Percentiles rank a stretch among this genome's conserved stretches.
Evolutionary conservation across 352 stramenopile genomes (phyloP).

Genomic region (Globisporangium echinulatum): DNA sequence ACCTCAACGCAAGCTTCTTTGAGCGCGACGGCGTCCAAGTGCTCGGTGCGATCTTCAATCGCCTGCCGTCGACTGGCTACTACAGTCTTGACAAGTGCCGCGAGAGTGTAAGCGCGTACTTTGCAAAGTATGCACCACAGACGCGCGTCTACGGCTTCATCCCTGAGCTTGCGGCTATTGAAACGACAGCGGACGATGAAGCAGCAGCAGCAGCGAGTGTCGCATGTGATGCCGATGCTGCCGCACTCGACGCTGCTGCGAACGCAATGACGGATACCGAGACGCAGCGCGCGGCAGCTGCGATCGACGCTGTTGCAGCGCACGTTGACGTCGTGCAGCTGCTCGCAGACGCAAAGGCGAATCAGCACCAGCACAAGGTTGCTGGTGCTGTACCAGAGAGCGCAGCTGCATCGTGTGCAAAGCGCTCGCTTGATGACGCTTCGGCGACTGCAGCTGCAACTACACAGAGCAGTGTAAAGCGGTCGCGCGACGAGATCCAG

Average conservation of each 20-base stretch:
- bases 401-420: neutral
- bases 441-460: neutral
- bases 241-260: slow-evolving; percentile 5
- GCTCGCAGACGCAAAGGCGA: slow-evolving; percentile 21
- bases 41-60: slow-evolving; percentile 96
- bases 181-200: slow-evolving; percentile 1
- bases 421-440: neutral
- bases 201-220: neutral
- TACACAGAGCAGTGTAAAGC: slow-evolving; percentile 13
- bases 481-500: slow-evolving; percentile 30
- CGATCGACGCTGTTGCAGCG: slow-evolving; percentile 34
- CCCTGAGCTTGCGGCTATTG: slow-evolving; percentile 45
- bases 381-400: neutral
- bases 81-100: slow-evolving; percentile 93
- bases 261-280: slow-evolving; percentile 14
- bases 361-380: slow-evolving; percentile 14
- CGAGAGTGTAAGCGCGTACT: slow-evolving; percentile 89
- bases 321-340: slow-evolving; percentile 32
- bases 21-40: slow-evolving; percentile 85
- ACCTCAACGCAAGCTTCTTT: slow-evolving; percentile 96
- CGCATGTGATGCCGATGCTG: slow-evolving; percentile 1
- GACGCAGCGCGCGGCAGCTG: slow-evolving; percentile 15
- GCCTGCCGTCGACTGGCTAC: slow-evolving; percentile 86
- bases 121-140: slow-evolving; percentile 67
- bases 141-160: slow-evolving; percentile 82